A percentile compares a stretch with the other conserved stretches of the same genome.
Conservation (phyloP, 805 yeast species). For the Brettanomyces naardenensis region DNA sequence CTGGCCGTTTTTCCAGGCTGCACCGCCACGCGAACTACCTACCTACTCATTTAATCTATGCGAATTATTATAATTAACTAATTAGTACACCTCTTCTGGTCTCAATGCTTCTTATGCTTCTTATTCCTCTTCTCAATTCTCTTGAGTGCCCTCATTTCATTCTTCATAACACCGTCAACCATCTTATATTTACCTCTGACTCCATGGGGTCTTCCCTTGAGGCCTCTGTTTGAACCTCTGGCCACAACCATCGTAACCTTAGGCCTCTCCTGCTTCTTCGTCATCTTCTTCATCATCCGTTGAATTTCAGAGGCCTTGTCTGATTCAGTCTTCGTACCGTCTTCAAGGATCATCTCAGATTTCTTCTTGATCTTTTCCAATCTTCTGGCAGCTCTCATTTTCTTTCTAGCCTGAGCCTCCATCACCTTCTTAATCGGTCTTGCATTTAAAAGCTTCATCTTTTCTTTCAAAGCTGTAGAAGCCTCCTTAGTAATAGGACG, state of each 20-base stretch:
- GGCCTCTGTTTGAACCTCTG: conserved; percentile 72
- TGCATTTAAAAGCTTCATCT: conserved; percentile 77
- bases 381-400: conserved; percentile 82
- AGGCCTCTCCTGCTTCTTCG: conserved; percentile 66
- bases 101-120: conserved; percentile 30
- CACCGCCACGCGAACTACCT: too few relatives aligned
- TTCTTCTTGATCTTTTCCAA: conserved; percentile 87
- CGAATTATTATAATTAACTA: too few relatives aligned
- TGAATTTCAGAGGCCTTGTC: conserved; percentile 94
- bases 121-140: conserved; percentile 84
- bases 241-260: conserved; percentile 88
- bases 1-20: too few relatives aligned
- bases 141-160: conserved; percentile 88
- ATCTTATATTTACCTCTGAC: conserved; percentile 95
- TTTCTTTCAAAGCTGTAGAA: conserved; percentile 66
- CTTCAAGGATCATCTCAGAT: conserved; percentile 86
- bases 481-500: conserved; percentile 97
- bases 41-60: too few relatives aligned
- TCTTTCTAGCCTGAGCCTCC: conserved; percentile 95
- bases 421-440: conserved; percentile 98
- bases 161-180: conserved; percentile 98
- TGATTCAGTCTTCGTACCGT: conserved; percentile 75
- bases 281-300: conserved; percentile 73
- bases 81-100: too few relatives aligned
- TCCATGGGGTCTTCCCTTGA: conserved; percentile 95